Conservation (phyloP, 306 rosid genomes). For the Malus domestica region ASM211411v1 NC_041791.1:29845001-29845500, state of each 20-base stretch:
- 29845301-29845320: not conserved
- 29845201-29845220: not conserved
- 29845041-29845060: slow-evolving; percentile 51
- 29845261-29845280: not conserved
- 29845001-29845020: not conserved
- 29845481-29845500: not conserved
- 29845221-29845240: not conserved
- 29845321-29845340: too few relatives aligned
- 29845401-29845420: not conserved
- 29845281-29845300: not conserved
- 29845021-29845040: slow-evolving; percentile 15
- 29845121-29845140: slow-evolving; percentile 33
- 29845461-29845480: not conserved
- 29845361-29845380: too few relatives aligned
- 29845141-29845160: slow-evolving; percentile 35
- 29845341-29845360: too few relatives aligned
- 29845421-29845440: not conserved
- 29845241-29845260: not conserved
- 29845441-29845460: not conserved
- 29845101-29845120: slow-evolving; percentile 20
- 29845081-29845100: slow-evolving; percentile 26
- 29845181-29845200: slow-evolving; percentile 16
- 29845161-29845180: slow-evolving; percentile 29
- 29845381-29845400: too few relatives aligned
- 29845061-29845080: slow-evolving; percentile 45